phyloP scores from a whole-genome alignment of 225 moss, liverwort and hornwort genomes.

The Neckera pumila region DNA sequence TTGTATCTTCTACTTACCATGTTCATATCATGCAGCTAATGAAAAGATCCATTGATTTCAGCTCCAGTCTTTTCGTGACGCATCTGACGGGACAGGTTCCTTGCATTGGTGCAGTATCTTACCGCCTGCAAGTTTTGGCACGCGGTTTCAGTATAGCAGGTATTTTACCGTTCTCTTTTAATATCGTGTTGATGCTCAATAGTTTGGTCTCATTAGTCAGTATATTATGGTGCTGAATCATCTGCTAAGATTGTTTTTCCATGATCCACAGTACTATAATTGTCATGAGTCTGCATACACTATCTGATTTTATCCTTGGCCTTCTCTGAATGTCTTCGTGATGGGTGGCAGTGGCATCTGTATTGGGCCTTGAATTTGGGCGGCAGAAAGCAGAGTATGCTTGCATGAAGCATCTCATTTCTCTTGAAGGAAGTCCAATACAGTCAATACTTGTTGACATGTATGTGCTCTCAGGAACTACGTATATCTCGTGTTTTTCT shows the following conservation, averaged over 20 bases:
- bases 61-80: background rate
- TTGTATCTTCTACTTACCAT: background rate
- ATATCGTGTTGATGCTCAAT: background rate
- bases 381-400: constrained; percentile 17
- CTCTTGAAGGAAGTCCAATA: constrained; percentile 33
- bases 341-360: constrained; percentile 33
- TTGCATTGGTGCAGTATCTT: constrained; percentile 27
- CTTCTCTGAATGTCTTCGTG: background rate
- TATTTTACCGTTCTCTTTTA: background rate
- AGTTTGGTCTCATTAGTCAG: background rate
- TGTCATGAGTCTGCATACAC: background rate
- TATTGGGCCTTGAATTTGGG: constrained; percentile 22
- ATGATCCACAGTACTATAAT: background rate
- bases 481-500: background rate
- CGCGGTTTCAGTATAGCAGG: constrained; percentile 31
- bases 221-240: background rate
- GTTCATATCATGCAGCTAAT: background rate
- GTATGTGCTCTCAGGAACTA: constrained; percentile 8
- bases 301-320: background rate
- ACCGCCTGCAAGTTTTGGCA: constrained; percentile 20
- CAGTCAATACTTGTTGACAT: constrained; percentile 29
- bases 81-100: constrained; percentile 3
- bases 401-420: constrained; percentile 36
- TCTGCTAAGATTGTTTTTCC: background rate
- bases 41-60: background rate